Evolutionary conservation across 202 grass and related monocot genomes (phyloP).

Genomic region (Carex arenaria): DNA sequence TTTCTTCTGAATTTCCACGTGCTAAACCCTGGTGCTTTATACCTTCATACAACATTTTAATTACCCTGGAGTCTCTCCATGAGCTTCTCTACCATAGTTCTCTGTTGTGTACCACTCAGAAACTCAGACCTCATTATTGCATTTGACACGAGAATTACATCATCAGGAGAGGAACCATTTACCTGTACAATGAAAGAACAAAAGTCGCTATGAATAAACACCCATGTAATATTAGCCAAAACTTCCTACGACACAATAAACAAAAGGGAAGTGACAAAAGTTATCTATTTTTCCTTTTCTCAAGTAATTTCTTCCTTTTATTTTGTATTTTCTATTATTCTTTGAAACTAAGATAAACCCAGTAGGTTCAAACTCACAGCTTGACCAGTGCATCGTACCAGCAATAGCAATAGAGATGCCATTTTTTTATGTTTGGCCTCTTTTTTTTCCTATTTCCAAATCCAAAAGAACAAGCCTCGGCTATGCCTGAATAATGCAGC

Average conservation of each 20-base stretch:
- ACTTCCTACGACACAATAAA: neutral
- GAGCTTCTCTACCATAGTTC: slow-evolving; percentile 77
- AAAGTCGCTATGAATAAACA: neutral
- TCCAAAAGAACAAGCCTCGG: too few relatives aligned
- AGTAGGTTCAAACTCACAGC: neutral
- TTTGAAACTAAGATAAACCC: neutral
- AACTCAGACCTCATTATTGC: slow-evolving; percentile 50
- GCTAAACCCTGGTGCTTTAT: neutral
- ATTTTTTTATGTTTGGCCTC: neutral
- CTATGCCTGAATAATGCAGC: neutral
- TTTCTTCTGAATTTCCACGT: neutral
- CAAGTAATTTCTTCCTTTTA: neutral
- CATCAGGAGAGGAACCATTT: slow-evolving; percentile 11
- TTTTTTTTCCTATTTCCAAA: neutral
- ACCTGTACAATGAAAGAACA: slow-evolving; percentile 6
- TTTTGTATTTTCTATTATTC: neutral
- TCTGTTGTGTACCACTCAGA: slow-evolving; percentile 70
- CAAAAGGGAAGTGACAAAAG: neutral
- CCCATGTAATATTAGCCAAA: neutral
- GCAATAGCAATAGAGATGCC: neutral
- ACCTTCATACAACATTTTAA: neutral
- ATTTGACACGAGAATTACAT: slow-evolving; percentile 25
- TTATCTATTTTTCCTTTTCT: neutral
- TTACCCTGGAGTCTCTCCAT: slow-evolving; percentile 42
- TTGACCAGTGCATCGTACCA: neutral